Evolutionary conservation across 2,329 filamentous ascomycete genomes (phyloP).

Genomic region (Fusarium sp.): DNA sequence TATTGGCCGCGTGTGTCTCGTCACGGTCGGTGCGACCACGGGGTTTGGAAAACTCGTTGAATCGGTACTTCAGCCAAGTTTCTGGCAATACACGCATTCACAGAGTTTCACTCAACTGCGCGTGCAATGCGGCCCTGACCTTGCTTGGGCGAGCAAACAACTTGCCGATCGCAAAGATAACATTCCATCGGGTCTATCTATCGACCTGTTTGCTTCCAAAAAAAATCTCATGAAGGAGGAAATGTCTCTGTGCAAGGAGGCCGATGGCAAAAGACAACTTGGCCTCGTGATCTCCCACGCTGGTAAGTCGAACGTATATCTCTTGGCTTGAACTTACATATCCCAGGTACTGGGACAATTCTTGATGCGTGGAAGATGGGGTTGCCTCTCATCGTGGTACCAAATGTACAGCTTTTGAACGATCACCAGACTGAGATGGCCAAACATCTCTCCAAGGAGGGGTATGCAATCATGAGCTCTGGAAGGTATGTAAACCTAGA

Average conservation of each 20-base stretch:
- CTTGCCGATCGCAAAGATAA: constrained; percentile 32
- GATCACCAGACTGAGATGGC: constrained; percentile 94
- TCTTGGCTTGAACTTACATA: constrained; percentile 9
- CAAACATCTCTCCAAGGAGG: constrained; percentile 74
- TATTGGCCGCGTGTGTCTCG: constrained; percentile 68
- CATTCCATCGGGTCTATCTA: constrained; percentile 37
- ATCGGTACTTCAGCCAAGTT: constrained; percentile 68
- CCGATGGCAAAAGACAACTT: constrained; percentile 58
- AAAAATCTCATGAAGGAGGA: constrained; percentile 51
- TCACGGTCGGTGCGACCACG: constrained; percentile 93
- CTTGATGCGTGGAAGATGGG: constrained; percentile 80
- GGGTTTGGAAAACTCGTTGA: constrained; percentile 78
- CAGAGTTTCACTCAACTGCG: constrained; percentile 75
- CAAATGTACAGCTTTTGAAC: constrained; percentile 82
- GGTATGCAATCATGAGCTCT: constrained; percentile 78
- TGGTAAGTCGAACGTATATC: constrained; percentile 60
- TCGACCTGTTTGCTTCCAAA: constrained; percentile 47
- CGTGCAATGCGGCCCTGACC: constrained; percentile 82
- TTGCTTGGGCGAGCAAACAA: constrained; percentile 48
- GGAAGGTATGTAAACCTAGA: constrained; percentile 62
- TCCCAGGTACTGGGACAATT: constrained; percentile 85
- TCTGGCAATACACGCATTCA: constrained; percentile 68
- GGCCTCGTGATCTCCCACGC: constrained; percentile 91
- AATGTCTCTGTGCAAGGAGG: constrained; percentile 64
- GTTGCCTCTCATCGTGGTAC: constrained; percentile 85